Evolutionary conservation across 345 rosid species (phyloP).

Genomic region (Melaleuca alternifolia): DNA sequence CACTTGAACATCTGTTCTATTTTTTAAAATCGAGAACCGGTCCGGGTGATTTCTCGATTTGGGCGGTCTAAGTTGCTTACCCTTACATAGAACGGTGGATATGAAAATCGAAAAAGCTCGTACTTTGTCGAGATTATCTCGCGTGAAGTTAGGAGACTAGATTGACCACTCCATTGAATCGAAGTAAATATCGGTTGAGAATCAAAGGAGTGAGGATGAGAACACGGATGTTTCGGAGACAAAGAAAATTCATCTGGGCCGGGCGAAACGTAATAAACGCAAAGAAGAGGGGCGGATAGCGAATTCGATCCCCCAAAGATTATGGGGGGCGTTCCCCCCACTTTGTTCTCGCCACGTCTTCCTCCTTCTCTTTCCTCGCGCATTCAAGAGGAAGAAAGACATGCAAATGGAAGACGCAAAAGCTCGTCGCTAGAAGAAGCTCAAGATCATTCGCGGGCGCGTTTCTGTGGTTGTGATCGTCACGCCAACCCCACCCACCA

Average conservation of each 20-base stretch:
- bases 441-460: background rate
- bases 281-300: background rate
- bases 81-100: accelerated
- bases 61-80: no score
- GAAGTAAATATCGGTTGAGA: background rate
- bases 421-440: background rate
- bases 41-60: no score
- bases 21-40: no score
- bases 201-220: background rate
- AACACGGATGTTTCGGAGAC: background rate
- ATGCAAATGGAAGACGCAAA: background rate
- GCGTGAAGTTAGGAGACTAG: no score
- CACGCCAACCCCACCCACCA: background rate
- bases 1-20: no score
- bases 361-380: slow-evolving; percentile 1
- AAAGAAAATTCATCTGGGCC: background rate
- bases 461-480: background rate
- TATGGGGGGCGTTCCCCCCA: slow-evolving; percentile 11
- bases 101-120: background rate
- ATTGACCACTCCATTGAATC: no score
- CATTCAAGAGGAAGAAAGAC: background rate
- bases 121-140: background rate
- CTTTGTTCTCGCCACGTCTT: slow-evolving; percentile 22
- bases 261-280: background rate
- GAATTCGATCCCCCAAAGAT: background rate